Conservation (phyloP, 1,284 basidiomycete species). For the Austroboletus novae-zelandiae region DNA sequence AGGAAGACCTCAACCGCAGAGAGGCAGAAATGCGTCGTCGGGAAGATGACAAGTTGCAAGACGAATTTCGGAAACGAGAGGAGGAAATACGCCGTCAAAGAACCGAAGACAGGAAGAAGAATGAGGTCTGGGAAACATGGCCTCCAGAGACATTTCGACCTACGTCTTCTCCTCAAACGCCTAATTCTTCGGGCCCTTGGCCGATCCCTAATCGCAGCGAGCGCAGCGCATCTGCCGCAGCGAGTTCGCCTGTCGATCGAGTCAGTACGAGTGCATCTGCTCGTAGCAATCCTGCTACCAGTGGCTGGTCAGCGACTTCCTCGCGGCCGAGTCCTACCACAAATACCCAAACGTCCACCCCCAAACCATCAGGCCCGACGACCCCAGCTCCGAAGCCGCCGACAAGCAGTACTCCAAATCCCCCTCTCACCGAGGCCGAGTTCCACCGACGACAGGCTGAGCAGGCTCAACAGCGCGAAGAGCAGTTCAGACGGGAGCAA, state of each 20-base stretch:
- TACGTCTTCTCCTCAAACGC: conserved; percentile 24
- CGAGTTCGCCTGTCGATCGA: conserved; percentile 29
- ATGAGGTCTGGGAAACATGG: conserved; percentile 33
- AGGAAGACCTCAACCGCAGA: conserved; percentile 35
- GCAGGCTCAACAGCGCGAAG: conserved; percentile 52
- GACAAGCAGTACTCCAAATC: conserved; percentile 14
- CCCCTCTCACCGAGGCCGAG: conserved; percentile 44
- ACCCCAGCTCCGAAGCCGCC: conserved; percentile 23
- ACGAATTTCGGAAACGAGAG: conserved; percentile 42
- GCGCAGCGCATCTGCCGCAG: conserved; percentile 16
- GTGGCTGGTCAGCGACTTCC: conserved; percentile 33
- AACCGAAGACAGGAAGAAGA: conserved; percentile 40
- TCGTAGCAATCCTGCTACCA: conserved; percentile 21
- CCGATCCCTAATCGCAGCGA: conserved; percentile 32
- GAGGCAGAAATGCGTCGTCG: conserved; percentile 31
- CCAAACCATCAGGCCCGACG: conserved; percentile 28
- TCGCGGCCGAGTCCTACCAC: conserved; percentile 32
- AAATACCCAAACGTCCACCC: conserved; percentile 31
- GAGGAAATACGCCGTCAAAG: conserved; percentile 45
- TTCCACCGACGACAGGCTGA: conserved; percentile 58
- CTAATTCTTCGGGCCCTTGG: conserved; percentile 29
- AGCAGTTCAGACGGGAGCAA: conserved; percentile 58
- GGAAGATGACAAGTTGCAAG: conserved; percentile 28
- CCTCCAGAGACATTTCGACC: conserved; percentile 25
- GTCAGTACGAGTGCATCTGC: conserved; percentile 24